Evolutionary conservation across 2,329 filamentous ascomycete genomes (phyloP).

Genomic region (Capronia epimyces): DNA sequence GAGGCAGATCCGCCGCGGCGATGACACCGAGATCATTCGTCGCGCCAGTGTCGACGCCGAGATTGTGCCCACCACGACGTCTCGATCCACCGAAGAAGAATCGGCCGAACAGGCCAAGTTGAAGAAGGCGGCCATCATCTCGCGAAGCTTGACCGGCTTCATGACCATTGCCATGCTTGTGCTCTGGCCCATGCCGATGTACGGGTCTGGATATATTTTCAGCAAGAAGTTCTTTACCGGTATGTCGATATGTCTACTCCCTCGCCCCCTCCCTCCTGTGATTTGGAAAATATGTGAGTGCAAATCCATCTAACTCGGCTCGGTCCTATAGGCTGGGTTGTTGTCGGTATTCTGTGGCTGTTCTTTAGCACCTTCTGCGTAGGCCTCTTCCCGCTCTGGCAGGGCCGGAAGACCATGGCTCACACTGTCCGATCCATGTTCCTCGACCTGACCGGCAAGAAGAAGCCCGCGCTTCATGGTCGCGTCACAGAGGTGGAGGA

Average conservation of each 20-base stretch:
- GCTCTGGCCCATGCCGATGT: slow-evolving; percentile 91
- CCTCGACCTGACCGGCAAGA: slow-evolving; percentile 51
- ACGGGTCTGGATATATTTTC: slow-evolving; percentile 75
- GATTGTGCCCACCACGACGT: slow-evolving; percentile 37
- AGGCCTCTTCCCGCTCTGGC: slow-evolving; percentile 73
- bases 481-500: slow-evolving; percentile 31
- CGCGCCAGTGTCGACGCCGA: slow-evolving; percentile 62
- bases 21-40: slow-evolving; percentile 67
- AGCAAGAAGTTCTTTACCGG: slow-evolving; percentile 70
- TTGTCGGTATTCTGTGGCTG: slow-evolving; percentile 73
- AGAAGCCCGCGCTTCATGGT: slow-evolving; percentile 32
- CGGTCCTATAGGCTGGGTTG: slow-evolving; percentile 57
- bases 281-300: too few species aligned
- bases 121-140: slow-evolving; percentile 50
- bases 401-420: slow-evolving; percentile 64
- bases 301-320: not conserved
- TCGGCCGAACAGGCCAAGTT: slow-evolving; percentile 48
- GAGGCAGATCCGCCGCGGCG: slow-evolving; percentile 69
- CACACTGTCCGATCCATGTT: slow-evolving; percentile 58
- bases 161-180: slow-evolving; percentile 68
- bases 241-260: slow-evolving; percentile 1
- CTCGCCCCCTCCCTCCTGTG: not conserved
- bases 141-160: slow-evolving; percentile 53
- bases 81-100: slow-evolving; percentile 36
- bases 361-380: slow-evolving; percentile 68